These are phyloP conservation scores for Suillus hirtellus DNA, from an alignment of 768 basidiomycete species.

Conservation along the genomic window DNA sequence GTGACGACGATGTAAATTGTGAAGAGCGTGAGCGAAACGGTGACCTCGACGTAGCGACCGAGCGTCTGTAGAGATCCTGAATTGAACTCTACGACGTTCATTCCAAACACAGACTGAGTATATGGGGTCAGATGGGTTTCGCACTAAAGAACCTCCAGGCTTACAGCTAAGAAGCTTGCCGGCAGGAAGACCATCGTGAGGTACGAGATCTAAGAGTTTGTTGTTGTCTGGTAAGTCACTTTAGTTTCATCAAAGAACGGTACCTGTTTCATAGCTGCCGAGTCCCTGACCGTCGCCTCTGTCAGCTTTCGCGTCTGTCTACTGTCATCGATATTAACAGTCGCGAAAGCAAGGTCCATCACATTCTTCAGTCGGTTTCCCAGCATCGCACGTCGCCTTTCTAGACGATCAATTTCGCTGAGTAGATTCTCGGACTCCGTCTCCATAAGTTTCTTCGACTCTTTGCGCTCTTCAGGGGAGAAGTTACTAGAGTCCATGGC, in stretches of 20 bases:
- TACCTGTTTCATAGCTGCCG: slow-evolving; percentile 40
- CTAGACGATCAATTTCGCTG: slow-evolving; percentile 50
- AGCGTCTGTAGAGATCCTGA: slow-evolving; percentile 32
- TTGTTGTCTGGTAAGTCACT: slow-evolving; percentile 17
- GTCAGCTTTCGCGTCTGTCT: slow-evolving; percentile 53
- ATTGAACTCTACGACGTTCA: slow-evolving; percentile 53
- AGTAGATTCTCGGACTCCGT: slow-evolving; percentile 50
- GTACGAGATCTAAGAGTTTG: slow-evolving; percentile 37
- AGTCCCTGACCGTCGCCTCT: slow-evolving; percentile 42
- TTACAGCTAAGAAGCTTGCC: slow-evolving; percentile 43
- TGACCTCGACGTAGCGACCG: slow-evolving; percentile 38
- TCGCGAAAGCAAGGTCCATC: slow-evolving; percentile 49
- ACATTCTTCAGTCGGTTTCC: slow-evolving; percentile 33
- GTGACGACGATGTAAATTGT: slow-evolving; percentile 59
- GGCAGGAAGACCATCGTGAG: slow-evolving; percentile 65
- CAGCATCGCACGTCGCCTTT: slow-evolving; percentile 34
- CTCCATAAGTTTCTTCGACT: slow-evolving; percentile 38
- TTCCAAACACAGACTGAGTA: slow-evolving; percentile 50
- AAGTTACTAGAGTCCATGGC: slow-evolving; percentile 36
- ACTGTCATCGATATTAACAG: slow-evolving; percentile 59
- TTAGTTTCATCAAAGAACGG: slow-evolving; percentile 18
- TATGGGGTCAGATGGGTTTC: not conserved
- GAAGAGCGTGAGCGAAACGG: slow-evolving; percentile 47
- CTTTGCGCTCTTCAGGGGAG: slow-evolving; percentile 9
- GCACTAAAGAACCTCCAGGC: not conserved